These are phyloP conservation scores for Aspergillus uvarum DNA, from an alignment of 2,329 filamentous ascomycete genomes.

Conservation along the genomic window DNA sequence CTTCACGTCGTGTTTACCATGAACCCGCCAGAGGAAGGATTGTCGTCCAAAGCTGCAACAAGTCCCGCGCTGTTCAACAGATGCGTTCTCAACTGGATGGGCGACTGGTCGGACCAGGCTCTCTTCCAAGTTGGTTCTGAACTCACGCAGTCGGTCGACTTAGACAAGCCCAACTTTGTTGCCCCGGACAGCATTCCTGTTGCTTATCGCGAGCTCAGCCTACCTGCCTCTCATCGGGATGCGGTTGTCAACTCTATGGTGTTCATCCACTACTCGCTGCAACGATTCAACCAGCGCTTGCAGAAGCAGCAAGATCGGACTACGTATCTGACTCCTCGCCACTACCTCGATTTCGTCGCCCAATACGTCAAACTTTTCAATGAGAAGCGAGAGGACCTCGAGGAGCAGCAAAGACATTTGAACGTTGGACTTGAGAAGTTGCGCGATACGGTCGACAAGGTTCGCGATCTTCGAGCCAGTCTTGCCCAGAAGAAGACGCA, in stretches of 20 bases:
- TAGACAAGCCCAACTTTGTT: conserved; percentile 81
- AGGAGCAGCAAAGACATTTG: conserved; percentile 96
- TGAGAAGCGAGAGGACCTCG: conserved; percentile 96
- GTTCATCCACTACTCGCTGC: conserved; percentile 93
- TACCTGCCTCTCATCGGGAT: conserved; percentile 88
- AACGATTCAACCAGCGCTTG: conserved; percentile 82
- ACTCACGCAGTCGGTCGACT: conserved; percentile 91
- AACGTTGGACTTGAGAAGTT: conserved; percentile 98
- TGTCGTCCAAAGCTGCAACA: conserved; percentile 94
- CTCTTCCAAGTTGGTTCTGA: conserved; percentile 97
- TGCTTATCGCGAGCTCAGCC: conserved; percentile 78
- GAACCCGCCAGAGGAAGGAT: conserved; percentile 94
- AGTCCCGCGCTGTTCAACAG: conserved; percentile 98
- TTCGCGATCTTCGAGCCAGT: conserved; percentile 84
- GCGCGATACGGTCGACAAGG: conserved; percentile 94
- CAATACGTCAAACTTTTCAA: conserved; percentile 98
- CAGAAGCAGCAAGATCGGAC: conserved; percentile 88
- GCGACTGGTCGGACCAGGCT: conserved; percentile 98
- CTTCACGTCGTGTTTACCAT: conserved; percentile 99
- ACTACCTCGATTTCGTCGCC: conserved; percentile 96
- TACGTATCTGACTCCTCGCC: conserved; percentile 91
- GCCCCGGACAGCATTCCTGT: conserved; percentile 91
- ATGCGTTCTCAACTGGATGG: conserved; percentile 99
- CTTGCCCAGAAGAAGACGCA: conserved; percentile 93
- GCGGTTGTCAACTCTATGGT: conserved; percentile 98